Conservation (phyloP, 768 basidiomycete genomes). For the Mycena vitilis region DNA sequence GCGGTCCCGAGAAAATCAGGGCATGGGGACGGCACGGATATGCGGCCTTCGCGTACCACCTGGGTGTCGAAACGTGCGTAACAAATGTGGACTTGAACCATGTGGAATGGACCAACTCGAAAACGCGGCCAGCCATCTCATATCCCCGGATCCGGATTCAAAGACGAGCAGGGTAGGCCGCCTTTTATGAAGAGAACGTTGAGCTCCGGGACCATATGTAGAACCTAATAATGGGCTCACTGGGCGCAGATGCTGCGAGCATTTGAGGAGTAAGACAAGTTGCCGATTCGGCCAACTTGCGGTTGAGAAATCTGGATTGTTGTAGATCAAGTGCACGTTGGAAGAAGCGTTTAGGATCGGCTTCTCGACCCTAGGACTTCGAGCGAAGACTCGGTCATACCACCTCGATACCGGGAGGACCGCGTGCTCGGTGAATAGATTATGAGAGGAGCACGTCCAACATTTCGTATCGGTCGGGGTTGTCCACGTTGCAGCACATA, state of each 20-base stretch:
- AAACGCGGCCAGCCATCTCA: not conserved
- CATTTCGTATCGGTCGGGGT: no score
- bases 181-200: no score
- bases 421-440: not conserved
- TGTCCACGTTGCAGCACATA: no score
- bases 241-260: not conserved
- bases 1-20: not conserved
- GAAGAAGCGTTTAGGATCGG: not conserved
- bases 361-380: not conserved
- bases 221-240: no score
- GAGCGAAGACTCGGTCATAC: constrained; percentile 2
- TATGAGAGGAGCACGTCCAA: no score
- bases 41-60: constrained; percentile 1
- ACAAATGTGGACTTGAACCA: constrained; percentile 8
- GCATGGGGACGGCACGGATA: not conserved
- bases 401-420: not conserved
- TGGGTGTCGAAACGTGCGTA: constrained; percentile 12
- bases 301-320: not conserved
- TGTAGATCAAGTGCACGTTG: constrained; percentile 1
- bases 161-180: no score
- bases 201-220: no score
- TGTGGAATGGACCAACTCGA: constrained; percentile 3
- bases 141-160: not conserved
- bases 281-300: not conserved
- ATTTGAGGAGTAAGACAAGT: not conserved